These are phyloP conservation scores for Tricholoma saponaceum DNA, from an alignment of 768 basidiomycete genomes.

Conservation along the genomic window DNA sequence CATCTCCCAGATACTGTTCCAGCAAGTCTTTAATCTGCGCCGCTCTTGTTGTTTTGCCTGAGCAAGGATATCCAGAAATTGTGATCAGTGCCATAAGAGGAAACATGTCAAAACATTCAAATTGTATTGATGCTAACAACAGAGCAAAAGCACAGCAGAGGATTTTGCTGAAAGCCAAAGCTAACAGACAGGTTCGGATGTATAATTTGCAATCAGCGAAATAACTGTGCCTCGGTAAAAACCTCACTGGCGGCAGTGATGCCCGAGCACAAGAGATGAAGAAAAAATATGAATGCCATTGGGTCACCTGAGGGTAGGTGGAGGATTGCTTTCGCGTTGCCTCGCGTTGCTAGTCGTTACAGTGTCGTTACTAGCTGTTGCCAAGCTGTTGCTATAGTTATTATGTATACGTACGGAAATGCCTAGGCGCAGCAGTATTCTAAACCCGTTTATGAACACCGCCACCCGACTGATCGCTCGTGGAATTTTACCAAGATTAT, in stretches of 20 bases:
- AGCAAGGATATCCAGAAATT: constrained; percentile 81
- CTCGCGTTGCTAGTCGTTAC: too few species aligned
- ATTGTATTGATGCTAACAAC: neutral
- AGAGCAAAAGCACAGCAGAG: constrained; percentile 15
- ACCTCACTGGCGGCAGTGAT: constrained; percentile 95
- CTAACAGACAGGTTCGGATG: constrained; percentile 92
- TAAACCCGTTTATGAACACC: neutral
- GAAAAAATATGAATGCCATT: constrained; percentile 20
- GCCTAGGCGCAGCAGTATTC: too few species aligned
- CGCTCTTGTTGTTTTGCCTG: constrained; percentile 81
- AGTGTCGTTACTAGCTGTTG: too few species aligned
- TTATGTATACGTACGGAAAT: neutral
- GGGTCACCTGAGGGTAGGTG: too few species aligned
- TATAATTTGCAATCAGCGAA: constrained; percentile 97
- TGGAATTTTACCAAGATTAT: neutral
- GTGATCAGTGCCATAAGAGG: constrained; percentile 87
- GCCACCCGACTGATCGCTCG: neutral
- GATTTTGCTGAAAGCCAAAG: constrained; percentile 79
- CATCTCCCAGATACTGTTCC: constrained; percentile 43
- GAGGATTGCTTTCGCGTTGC: too few species aligned
- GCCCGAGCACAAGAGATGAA: constrained; percentile 91
- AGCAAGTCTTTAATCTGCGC: constrained; percentile 58
- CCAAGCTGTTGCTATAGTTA: too few species aligned
- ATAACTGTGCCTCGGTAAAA: constrained; percentile 90
- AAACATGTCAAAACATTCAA: neutral